Evolutionary conservation across 768 basidiomycete species (phyloP), one percentile per base, ranked within the genome.

Genomic region (Asterophora lycoperdoides): DNA sequence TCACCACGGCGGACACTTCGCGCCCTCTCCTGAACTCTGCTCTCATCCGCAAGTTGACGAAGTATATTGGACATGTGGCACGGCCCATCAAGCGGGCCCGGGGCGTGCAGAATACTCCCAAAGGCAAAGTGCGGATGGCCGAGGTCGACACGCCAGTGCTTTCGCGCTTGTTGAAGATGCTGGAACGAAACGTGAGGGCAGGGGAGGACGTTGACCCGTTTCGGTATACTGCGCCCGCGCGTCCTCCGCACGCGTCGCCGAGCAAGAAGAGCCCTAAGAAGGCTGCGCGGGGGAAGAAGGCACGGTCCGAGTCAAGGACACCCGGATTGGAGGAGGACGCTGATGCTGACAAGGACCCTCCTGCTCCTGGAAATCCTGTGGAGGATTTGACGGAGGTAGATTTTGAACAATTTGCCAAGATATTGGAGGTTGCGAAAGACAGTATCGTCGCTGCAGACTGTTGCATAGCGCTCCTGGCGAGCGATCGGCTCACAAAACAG

Each of bases 371-470:
- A 14, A 55, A 59, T 9, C 39, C 54, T 18, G 41, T 51, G 28
- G 45, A 50, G 13, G 60, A 60, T 29, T 59, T 77, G 37, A 71
- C 76, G 2, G 78, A 81, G 6, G 62, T 56, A 54, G 53, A 83
- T 45, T 61, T 84, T 37, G 79, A 78, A 8, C 71, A 68, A 34
- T 55, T 93, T 9, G 65, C 75, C 0, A 67, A 66, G 37, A 64
- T 66, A 8, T 64, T 94, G 32, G 81, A 87, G 46, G 54, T 79
- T 15, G 86, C 84, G 3, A 69, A 78, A 33, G 85, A 92, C 57
- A 86, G 86, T 43, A 78, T 92, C 8, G 58, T 87, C 20, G 92
- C 93, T 3, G 89, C 89, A 0, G 90, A 93, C 61, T 91, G 88
- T 55, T 85, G 81, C 52, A 75, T 95, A 54, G 80, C 85, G 0